These are phyloP conservation scores for Senna siamea DNA, from an alignment of 306 rosid genomes.

Conservation along the genomic window DNA sequence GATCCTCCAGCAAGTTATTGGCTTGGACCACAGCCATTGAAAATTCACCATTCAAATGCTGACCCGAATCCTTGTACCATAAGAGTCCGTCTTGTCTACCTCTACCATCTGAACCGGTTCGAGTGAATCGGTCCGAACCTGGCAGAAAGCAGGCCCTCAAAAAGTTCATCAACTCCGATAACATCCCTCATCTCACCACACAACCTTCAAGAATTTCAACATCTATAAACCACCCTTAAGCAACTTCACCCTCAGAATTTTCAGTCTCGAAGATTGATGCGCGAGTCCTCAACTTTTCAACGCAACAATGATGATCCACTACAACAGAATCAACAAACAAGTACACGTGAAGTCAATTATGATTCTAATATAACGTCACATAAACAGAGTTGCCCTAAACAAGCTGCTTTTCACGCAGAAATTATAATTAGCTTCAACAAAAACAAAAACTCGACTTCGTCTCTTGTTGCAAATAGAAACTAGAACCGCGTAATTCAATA, in stretches of 20 bases:
- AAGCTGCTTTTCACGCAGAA: conserved; percentile 19
- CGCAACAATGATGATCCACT: conserved; percentile 42
- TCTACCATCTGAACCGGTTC: conserved; percentile 52
- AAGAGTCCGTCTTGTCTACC: conserved; percentile 70
- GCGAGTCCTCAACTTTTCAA: conserved; percentile 38
- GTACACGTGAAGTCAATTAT: conserved; percentile 37
- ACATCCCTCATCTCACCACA: conserved; percentile 79
- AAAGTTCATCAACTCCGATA: conserved; percentile 66
- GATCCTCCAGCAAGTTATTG: conserved; percentile 74
- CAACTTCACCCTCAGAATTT: conserved; percentile 40
- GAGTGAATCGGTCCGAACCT: conserved; percentile 47
- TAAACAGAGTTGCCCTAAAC: conserved; percentile 37
- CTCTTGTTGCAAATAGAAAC: conserved; percentile 36
- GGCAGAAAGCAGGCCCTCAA: conserved; percentile 78
- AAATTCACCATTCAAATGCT: conserved; percentile 64
- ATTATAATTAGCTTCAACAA: conserved; percentile 17
- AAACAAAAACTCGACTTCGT: conserved; percentile 6
- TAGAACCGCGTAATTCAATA: conserved; percentile 48
- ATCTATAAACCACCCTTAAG: conserved; percentile 51
- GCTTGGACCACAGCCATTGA: conserved; percentile 82
- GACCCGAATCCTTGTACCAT: conserved; percentile 74
- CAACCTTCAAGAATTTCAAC: conserved; percentile 67
- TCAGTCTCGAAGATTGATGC: conserved; percentile 32
- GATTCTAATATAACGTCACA: conserved; percentile 25
- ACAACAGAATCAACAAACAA: conserved; percentile 48